Evolutionary conservation across 78 protist genomes (phyloP).

Genomic region (Capsaspora owczarzaki): DNA sequence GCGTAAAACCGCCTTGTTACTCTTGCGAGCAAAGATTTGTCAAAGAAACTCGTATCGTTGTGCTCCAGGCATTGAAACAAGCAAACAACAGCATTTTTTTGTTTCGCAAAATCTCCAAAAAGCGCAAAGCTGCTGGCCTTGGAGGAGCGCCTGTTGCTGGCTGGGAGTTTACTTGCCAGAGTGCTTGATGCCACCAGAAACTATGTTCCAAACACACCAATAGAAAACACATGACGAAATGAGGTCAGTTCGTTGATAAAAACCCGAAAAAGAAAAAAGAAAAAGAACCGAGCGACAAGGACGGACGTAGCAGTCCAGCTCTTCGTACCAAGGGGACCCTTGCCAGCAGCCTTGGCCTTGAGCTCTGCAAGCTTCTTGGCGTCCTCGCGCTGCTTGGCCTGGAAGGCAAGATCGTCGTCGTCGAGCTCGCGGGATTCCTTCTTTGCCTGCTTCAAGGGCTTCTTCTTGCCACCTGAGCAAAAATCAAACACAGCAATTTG

Average conservation of each 20-base stretch:
- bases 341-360: neutral
- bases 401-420: constrained; percentile 8
- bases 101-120: too few species aligned
- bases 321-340: neutral
- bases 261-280: too few species aligned
- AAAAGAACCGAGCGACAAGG: neutral
- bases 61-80: too few species aligned
- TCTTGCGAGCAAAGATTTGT: too few species aligned
- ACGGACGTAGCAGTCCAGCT: neutral
- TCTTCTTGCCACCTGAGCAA: constrained; percentile 8
- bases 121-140: too few species aligned
- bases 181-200: neutral
- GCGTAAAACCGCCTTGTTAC: too few species aligned
- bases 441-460: constrained; percentile 5
- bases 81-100: too few species aligned
- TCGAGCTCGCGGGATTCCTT: constrained; percentile 1
- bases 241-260: neutral
- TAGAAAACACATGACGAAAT: neutral
- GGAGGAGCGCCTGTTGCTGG: too few species aligned
- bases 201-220: neutral
- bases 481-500: neutral
- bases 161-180: neutral
- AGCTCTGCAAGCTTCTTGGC: neutral
- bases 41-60: too few species aligned
- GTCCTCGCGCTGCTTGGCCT: neutral